These are phyloP conservation scores for Trichoderma brevicompactum DNA, from an alignment of 2,329 filamentous ascomycete genomes.

Conservation along the genomic window DNA sequence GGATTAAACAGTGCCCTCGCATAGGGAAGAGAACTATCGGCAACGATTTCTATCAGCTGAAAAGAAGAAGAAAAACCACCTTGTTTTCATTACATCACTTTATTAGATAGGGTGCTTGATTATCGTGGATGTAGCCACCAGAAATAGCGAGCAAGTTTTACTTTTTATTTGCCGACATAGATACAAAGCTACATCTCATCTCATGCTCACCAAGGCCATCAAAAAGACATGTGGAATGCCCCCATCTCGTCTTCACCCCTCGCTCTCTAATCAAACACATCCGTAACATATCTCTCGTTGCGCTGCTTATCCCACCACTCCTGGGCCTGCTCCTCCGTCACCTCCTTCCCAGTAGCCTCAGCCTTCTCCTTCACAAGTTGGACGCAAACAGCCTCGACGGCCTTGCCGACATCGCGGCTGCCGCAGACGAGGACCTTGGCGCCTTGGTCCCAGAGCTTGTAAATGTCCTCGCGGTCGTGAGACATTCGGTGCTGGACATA, in stretches of 20 bases:
- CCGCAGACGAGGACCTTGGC: conserved; percentile 70
- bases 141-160: too few relatives aligned
- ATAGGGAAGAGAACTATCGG: too few relatives aligned
- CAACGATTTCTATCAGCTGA: too few relatives aligned
- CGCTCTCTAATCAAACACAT: conserved; percentile 59
- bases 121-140: too few relatives aligned
- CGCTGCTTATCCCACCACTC: conserved; percentile 55
- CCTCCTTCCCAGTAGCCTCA: conserved; percentile 39
- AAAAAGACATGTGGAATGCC: background rate
- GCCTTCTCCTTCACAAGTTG: conserved; percentile 43
- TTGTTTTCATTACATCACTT: too few relatives aligned
- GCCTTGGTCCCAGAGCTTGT: conserved; percentile 47
- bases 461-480: conserved; percentile 43
- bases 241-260: too few relatives aligned
- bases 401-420: conserved; percentile 55
- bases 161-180: too few relatives aligned
- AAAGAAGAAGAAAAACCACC: too few relatives aligned
- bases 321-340: conserved; percentile 46
- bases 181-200: background rate
- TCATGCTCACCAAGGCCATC: background rate
- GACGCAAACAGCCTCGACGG: conserved; percentile 48
- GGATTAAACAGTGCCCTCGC: too few relatives aligned
- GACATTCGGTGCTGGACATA: conserved; percentile 54
- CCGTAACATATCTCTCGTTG: conserved; percentile 62
- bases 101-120: too few relatives aligned